Conservation (phyloP, 495 filamentous ascomycete species). For the Neurospora cerealis region DNA sequence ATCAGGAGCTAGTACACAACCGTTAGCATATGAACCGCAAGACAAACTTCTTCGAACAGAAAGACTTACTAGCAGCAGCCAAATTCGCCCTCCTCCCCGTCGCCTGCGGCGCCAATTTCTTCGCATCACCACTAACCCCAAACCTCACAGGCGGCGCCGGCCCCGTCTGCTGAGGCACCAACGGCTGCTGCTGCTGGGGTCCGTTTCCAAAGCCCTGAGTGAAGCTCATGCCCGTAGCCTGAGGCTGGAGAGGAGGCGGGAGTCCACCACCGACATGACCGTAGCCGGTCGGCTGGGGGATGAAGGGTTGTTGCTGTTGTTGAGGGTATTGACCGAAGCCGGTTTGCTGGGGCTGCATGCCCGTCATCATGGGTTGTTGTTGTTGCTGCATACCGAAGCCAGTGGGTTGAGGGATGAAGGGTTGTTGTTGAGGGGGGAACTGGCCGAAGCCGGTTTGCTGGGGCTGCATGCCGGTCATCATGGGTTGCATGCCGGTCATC, state of each 20-base stretch:
- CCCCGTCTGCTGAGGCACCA: conserved; percentile 84
- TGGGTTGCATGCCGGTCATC: conserved; percentile 19
- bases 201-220: conserved; percentile 41
- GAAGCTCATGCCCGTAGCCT: conserved; percentile 43
- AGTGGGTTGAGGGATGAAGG: neutral
- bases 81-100: conserved; percentile 88
- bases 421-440: neutral
- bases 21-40: neutral
- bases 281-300: neutral
- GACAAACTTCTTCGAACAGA: no score
- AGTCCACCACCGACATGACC: neutral
- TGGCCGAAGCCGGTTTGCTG: conserved; percentile 45
- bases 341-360: conserved; percentile 40
- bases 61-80: conserved; percentile 77
- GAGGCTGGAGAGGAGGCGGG: conserved; percentile 42
- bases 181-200: conserved; percentile 45
- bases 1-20: conserved; percentile 8
- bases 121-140: conserved; percentile 58
- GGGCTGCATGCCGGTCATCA: conserved; percentile 34
- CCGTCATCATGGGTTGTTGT: conserved; percentile 31
- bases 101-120: conserved; percentile 77
- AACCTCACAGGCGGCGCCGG: conserved; percentile 88
- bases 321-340: conserved; percentile 31
- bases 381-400: conserved; percentile 17
- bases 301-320: neutral